Conservation (phyloP, 108 stramenopile genomes). For the Discostella pseudostelligera region DNA sequence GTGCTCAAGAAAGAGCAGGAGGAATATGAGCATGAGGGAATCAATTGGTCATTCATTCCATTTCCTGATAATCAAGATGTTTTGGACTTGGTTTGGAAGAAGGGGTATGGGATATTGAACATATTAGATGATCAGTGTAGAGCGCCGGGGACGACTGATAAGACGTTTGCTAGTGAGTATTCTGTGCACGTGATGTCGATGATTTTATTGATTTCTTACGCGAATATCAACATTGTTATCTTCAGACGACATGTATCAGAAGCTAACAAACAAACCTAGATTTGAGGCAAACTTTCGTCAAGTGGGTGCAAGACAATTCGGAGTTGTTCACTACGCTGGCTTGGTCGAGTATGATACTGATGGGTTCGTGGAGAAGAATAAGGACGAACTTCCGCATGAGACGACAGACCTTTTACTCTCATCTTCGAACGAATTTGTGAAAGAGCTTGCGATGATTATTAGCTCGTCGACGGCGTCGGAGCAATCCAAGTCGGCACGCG, state of each 20-base stretch:
- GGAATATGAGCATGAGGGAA: slow-evolving; percentile 60
- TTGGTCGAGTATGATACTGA: slow-evolving; percentile 60
- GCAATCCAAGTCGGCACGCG: slow-evolving; percentile 29
- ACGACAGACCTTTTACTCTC: slow-evolving; percentile 48
- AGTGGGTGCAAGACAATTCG: slow-evolving; percentile 61
- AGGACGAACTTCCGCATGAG: slow-evolving; percentile 65
- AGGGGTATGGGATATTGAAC: slow-evolving; percentile 59
- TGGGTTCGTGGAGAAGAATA: slow-evolving; percentile 78
- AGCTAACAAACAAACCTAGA: slow-evolving; percentile 38
- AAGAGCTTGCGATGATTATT: slow-evolving; percentile 47
- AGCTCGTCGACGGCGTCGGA: slow-evolving; percentile 29
- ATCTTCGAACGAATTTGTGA: slow-evolving; percentile 41
- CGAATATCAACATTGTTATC: neutral
- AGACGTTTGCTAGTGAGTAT: slow-evolving; percentile 44
- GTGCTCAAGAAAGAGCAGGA: slow-evolving; percentile 61
- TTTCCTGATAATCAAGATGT: slow-evolving; percentile 86
- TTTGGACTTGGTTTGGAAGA: slow-evolving; percentile 80
- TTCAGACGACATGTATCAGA: slow-evolving; percentile 43
- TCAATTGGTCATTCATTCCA: slow-evolving; percentile 59
- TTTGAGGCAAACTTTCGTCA: slow-evolving; percentile 61
- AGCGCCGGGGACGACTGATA: slow-evolving; percentile 60
- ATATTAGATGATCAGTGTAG: slow-evolving; percentile 63
- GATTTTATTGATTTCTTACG: neutral
- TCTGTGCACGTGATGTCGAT: neutral
- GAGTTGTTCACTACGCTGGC: slow-evolving; percentile 68